Evolutionary conservation across 768 basidiomycete species (phyloP).

Genomic region (Suillus alpinus): DNA sequence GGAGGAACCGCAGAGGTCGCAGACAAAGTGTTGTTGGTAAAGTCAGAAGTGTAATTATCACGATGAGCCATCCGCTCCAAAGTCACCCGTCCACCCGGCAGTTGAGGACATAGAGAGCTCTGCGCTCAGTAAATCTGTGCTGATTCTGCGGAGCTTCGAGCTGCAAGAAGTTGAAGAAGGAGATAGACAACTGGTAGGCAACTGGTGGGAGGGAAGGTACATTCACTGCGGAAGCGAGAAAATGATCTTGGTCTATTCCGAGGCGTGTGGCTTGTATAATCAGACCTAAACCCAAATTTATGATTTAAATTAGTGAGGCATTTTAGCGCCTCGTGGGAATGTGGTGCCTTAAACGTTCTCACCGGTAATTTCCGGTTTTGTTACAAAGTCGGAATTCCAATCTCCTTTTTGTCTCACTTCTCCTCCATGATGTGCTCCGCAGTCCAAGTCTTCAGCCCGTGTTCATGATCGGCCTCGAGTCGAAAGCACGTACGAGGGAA

Average conservation of each 20-base stretch:
- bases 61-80: not conserved
- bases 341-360: not conserved
- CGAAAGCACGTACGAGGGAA: too few species aligned
- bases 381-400: too few species aligned
- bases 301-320: too few species aligned
- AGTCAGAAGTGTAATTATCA: not conserved
- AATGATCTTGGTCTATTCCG: too few species aligned
- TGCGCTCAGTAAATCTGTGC: not conserved
- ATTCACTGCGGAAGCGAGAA: too few species aligned
- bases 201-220: too few species aligned
- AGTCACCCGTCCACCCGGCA: not conserved
- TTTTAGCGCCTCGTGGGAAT: not conserved
- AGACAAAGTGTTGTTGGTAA: not conserved
- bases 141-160: not conserved
- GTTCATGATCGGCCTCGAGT: conserved; percentile 4
- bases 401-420: too few species aligned
- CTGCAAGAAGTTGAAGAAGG: not conserved
- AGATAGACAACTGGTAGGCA: too few species aligned
- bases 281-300: too few species aligned
- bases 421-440: not conserved
- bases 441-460: not conserved
- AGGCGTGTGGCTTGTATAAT: too few species aligned
- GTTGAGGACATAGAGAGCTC: not conserved
- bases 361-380: too few species aligned
- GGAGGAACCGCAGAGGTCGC: not conserved